These are phyloP conservation scores for Blastomyces percursus DNA, from an alignment of 2,329 filamentous ascomycete genomes.

Conservation along the genomic window DNA sequence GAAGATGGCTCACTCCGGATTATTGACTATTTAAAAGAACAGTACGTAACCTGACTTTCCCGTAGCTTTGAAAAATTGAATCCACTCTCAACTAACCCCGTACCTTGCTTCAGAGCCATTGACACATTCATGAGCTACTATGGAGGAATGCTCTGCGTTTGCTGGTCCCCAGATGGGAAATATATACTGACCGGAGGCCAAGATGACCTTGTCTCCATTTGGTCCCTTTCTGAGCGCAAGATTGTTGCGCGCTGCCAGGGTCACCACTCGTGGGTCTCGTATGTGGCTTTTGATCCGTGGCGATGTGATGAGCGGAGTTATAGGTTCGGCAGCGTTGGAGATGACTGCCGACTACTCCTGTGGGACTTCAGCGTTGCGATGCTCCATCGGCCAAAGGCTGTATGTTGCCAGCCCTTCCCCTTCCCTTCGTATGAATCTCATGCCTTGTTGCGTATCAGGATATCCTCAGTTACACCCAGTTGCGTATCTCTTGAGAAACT, in stretches of 20 bases:
- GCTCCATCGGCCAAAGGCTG: constrained; percentile 80
- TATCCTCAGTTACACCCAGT: not conserved
- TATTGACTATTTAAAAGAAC: constrained; percentile 83
- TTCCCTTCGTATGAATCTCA: not conserved
- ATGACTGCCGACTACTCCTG: constrained; percentile 78
- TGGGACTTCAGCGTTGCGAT: constrained; percentile 99
- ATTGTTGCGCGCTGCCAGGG: constrained; percentile 89
- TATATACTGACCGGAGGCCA: constrained; percentile 93
- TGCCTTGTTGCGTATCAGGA: not conserved
- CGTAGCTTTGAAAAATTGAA: not conserved
- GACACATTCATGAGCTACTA: constrained; percentile 88
- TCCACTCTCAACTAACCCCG: constrained; percentile 8
- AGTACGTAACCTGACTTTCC: constrained; percentile 44
- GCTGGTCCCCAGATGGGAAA: constrained; percentile 94
- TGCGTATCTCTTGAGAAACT: not conserved
- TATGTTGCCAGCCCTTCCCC: constrained; percentile 36
- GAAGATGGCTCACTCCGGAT: constrained; percentile 85
- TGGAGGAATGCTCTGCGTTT: constrained; percentile 82
- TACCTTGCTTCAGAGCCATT: constrained; percentile 50
- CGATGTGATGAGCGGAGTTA: constrained; percentile 92
- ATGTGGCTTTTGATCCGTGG: constrained; percentile 93
- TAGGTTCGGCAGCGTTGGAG: constrained; percentile 88
- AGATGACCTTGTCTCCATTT: constrained; percentile 92
- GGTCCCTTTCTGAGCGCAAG: constrained; percentile 72
- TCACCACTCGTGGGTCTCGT: constrained; percentile 90